phyloP scores from a whole-genome alignment of 192 early-diverging fungal genomes.

The Neocallimastix lanati region DNA sequence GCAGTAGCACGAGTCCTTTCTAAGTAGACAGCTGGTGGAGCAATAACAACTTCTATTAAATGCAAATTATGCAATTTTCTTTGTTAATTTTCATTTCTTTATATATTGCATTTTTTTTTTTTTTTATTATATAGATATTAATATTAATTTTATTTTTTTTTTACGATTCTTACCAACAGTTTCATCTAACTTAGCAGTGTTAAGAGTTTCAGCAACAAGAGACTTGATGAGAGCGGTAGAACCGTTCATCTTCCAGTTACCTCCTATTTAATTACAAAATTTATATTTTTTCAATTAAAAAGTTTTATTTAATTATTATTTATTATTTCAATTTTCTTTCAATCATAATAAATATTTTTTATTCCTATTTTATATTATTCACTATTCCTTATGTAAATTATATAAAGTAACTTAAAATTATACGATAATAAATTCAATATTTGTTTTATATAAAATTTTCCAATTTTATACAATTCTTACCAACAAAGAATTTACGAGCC shows the following conservation, averaged over 20 bases:
- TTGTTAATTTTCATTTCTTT: not conserved
- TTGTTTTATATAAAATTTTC: not conserved
- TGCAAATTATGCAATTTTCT: not conserved
- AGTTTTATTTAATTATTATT: no score
- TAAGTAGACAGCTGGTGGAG: slow-evolving; percentile 82
- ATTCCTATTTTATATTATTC: no score
- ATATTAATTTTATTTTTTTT: no score
- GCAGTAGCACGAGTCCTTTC: slow-evolving; percentile 46
- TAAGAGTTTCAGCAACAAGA: slow-evolving; percentile 52
- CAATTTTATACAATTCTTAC: slow-evolving; percentile 15
- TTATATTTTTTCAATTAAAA: no score
- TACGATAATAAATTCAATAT: no score
- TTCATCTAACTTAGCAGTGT: slow-evolving; percentile 36
- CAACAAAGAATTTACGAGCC: slow-evolving; percentile 73
- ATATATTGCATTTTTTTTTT: not conserved
- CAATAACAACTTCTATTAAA: slow-evolving; percentile 81
- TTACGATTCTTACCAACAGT: slow-evolving; percentile 42
- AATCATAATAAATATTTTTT: no score
- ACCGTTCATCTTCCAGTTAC: slow-evolving; percentile 97
- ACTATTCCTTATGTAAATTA: no score
- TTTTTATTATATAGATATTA: no score
- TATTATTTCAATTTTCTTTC: no score
- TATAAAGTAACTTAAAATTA: no score
- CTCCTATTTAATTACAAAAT: not conserved
- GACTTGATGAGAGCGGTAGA: slow-evolving; percentile 47